A percentile compares a stretch with the other conserved stretches of the same genome.
Conservation (phyloP, 805 yeast species). For the Suhomyces sp. region DNA sequence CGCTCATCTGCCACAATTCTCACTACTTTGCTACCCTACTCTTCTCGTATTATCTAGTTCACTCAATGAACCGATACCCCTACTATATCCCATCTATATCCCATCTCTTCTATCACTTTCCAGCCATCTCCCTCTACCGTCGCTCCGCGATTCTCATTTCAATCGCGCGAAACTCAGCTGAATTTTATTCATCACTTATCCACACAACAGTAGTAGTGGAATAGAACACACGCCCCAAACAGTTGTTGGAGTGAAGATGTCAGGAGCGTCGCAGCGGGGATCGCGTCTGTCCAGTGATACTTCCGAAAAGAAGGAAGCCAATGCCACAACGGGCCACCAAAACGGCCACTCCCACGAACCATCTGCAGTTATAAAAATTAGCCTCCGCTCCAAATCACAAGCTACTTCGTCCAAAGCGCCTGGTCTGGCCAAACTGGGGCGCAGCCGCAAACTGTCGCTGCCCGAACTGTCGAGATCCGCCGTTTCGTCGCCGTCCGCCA, state of each 20-base stretch:
- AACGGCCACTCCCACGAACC: neutral
- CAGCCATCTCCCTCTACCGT: neutral
- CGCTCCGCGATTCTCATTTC: neutral
- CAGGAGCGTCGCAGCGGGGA: neutral
- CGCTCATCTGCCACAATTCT: no score
- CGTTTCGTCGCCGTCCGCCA: neutral
- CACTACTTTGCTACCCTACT: no score
- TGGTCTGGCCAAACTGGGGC: neutral
- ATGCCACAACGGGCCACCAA: neutral
- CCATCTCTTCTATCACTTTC: neutral
- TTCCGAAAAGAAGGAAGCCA: neutral
- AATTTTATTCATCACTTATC: neutral
- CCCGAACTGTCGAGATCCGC: neutral
- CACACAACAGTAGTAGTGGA: neutral
- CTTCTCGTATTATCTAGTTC: no score
- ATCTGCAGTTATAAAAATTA: neutral
- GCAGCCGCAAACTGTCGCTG: neutral
- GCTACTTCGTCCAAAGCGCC: neutral
- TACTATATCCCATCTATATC: no score
- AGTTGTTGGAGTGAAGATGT: neutral
- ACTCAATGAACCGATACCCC: no score
- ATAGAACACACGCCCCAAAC: neutral
- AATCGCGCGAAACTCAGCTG: neutral
- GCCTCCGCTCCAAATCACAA: neutral
- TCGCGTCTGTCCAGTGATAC: neutral